Conservation (phyloP, 2,329 filamentous ascomycete species). For the Fusarium caatingaense region DNA sequence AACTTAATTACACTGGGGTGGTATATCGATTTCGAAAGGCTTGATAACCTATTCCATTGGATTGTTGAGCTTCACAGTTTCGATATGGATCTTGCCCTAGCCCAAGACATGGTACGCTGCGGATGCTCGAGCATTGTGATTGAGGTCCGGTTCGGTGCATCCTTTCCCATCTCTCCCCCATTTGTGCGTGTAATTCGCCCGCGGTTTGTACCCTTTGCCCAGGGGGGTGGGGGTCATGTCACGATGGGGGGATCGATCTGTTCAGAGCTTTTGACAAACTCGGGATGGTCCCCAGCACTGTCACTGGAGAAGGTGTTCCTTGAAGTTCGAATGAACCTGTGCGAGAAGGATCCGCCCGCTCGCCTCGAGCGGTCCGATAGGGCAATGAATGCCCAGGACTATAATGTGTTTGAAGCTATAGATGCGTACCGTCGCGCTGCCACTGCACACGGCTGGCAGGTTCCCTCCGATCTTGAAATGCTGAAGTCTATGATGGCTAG, state of each 20-base stretch:
- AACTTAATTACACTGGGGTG: constrained; percentile 79
- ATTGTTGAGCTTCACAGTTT: constrained; percentile 91
- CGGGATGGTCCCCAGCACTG: constrained; percentile 80
- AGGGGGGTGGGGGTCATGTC: constrained; percentile 86
- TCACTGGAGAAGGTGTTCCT: constrained; percentile 83
- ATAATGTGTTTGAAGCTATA: constrained; percentile 76
- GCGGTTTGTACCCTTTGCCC: constrained; percentile 76
- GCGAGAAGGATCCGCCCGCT: constrained; percentile 77
- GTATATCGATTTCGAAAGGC: constrained; percentile 76
- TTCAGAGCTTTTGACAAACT: constrained; percentile 86
- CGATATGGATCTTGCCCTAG: constrained; percentile 73
- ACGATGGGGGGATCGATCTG: constrained; percentile 85
- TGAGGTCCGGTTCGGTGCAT: constrained; percentile 82
- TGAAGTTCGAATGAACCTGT: constrained; percentile 82
- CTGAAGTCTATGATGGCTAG: constrained; percentile 49
- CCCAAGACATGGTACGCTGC: constrained; percentile 75
- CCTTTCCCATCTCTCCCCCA: constrained; percentile 82
- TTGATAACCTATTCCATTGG: constrained; percentile 88
- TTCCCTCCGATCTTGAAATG: constrained; percentile 71
- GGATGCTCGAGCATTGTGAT: constrained; percentile 76
- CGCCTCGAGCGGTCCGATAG: constrained; percentile 62
- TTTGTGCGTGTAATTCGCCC: constrained; percentile 87
- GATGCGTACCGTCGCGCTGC: constrained; percentile 78
- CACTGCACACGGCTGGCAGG: constrained; percentile 74
- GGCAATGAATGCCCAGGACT: constrained; percentile 57